Evolutionary conservation across 441 rosid genomes (phyloP).

Genomic region (Pelargonium myrrhifolium): DNA sequence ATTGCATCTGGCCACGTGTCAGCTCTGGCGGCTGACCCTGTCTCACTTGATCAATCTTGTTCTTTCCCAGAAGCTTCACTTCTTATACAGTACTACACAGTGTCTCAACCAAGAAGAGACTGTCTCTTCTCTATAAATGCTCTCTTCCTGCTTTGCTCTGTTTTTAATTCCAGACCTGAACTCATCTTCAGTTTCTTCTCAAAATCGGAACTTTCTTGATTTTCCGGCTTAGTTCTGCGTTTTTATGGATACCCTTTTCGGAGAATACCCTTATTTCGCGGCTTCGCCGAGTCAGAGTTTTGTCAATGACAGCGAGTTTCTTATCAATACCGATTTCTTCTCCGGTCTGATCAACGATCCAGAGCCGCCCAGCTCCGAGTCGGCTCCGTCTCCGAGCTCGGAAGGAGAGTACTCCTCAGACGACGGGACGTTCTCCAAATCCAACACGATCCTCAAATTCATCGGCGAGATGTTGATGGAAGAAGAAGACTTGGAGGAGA

Average conservation of each 20-base stretch:
- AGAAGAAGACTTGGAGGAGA: slow-evolving; percentile 61
- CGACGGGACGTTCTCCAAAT: slow-evolving; percentile 14
- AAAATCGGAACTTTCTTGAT: too few relatives aligned
- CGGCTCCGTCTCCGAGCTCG: slow-evolving; percentile 18
- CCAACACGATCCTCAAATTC: slow-evolving; percentile 44
- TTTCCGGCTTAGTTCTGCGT: too few relatives aligned
- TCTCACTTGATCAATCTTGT: neutral
- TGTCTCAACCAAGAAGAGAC: neutral
- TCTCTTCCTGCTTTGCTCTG: neutral
- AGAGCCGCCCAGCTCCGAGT: slow-evolving; percentile 16
- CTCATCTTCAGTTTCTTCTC: too few relatives aligned
- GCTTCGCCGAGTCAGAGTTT: neutral
- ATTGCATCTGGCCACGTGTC: too few relatives aligned
- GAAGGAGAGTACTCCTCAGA: slow-evolving; percentile 25
- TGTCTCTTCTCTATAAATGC: too few relatives aligned
- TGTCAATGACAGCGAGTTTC: neutral
- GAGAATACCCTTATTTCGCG: neutral
- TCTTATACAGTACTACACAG: neutral
- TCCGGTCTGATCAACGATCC: neutral
- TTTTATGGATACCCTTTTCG: too few relatives aligned
- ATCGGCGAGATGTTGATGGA: slow-evolving; percentile 64
- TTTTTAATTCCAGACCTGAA: too few relatives aligned
- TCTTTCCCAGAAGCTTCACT: neutral
- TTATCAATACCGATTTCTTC: neutral
- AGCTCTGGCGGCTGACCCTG: neutral